Percentiles rank a stretch among this genome's conserved stretches.
phyloP scores from a whole-genome alignment of 2,329 filamentous ascomycete species.

The Sclerotiophoma versabilis region DNA sequence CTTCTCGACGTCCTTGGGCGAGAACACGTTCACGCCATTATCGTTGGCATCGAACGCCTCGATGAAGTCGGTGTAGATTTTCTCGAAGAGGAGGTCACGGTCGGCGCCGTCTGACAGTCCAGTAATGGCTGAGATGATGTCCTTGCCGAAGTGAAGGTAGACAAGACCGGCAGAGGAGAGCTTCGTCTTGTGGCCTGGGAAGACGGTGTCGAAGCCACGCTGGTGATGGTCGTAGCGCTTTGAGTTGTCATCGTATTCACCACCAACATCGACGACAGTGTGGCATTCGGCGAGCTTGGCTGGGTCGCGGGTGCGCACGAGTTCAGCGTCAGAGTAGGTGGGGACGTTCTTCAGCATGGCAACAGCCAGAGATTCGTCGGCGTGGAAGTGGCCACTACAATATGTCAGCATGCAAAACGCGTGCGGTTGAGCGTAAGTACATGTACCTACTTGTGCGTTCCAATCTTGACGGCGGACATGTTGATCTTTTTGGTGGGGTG shows the following conservation, averaged over 20 bases:
- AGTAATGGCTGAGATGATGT: slow-evolving; percentile 76
- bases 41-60: slow-evolving; percentile 98
- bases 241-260: slow-evolving; percentile 79
- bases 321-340: slow-evolving; percentile 73
- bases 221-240: slow-evolving; percentile 98
- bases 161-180: slow-evolving; percentile 93
- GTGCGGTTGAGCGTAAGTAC: slow-evolving; percentile 1
- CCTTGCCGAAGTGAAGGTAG: slow-evolving; percentile 91
- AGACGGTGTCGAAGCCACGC: slow-evolving; percentile 84
- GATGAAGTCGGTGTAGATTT: slow-evolving; percentile 91
- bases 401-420: not conserved
- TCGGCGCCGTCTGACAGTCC: slow-evolving; percentile 67
- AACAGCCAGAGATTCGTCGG: slow-evolving; percentile 95
- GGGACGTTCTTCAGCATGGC: slow-evolving; percentile 93
- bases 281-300: slow-evolving; percentile 80
- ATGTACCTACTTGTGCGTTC: slow-evolving; percentile 77
- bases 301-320: slow-evolving; percentile 89
- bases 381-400: slow-evolving; percentile 90
- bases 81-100: slow-evolving; percentile 79
- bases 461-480: slow-evolving; percentile 73
- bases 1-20: slow-evolving; percentile 70
- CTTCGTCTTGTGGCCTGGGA: slow-evolving; percentile 84
- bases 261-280: slow-evolving; percentile 97
- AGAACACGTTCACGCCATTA: slow-evolving; percentile 88
- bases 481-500: slow-evolving; percentile 79